A percentile compares a stretch with the other conserved stretches of the same genome.
These are phyloP conservation scores for Pontederia paniculata DNA, from an alignment of 176 grass and related monocot species.

Conservation along the genomic window DNA sequence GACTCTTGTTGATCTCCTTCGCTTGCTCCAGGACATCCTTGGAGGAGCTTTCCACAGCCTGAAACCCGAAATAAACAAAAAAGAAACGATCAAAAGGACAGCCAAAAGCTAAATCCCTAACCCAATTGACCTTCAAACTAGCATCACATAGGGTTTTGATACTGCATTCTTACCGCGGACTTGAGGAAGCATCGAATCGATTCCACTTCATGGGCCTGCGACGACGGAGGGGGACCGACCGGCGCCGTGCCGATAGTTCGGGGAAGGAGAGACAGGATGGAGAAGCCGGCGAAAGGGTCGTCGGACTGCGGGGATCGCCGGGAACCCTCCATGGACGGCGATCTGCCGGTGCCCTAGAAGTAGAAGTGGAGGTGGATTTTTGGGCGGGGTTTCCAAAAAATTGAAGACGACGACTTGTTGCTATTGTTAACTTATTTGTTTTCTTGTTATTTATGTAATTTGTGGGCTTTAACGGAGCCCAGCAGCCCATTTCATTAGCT, in stretches of 20 bases:
- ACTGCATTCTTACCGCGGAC: not conserved
- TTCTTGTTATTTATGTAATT: no score
- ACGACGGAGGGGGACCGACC: conserved; percentile 14
- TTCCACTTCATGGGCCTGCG: conserved; percentile 21
- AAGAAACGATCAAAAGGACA: not conserved
- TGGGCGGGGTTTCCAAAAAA: no score
- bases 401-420: no score
- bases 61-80: not conserved
- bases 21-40: conserved; percentile 32
- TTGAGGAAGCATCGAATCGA: not conserved
- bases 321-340: not conserved
- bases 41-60: conserved; percentile 20
- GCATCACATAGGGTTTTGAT: not conserved
- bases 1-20: conserved; percentile 12
- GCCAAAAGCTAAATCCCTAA: not conserved
- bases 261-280: conserved; percentile 23
- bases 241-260: conserved; percentile 21
- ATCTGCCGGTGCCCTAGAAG: not conserved
- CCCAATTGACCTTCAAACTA: not conserved
- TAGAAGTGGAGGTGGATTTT: no score
- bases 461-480: no score
- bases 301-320: not conserved
- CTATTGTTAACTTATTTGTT: no score
- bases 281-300: conserved; percentile 15
- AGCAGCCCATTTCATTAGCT: no score